These are phyloP conservation scores for Naganishia vaughanmartiniae DNA, from an alignment of 768 basidiomycete species.

Conservation along the genomic window DNA sequence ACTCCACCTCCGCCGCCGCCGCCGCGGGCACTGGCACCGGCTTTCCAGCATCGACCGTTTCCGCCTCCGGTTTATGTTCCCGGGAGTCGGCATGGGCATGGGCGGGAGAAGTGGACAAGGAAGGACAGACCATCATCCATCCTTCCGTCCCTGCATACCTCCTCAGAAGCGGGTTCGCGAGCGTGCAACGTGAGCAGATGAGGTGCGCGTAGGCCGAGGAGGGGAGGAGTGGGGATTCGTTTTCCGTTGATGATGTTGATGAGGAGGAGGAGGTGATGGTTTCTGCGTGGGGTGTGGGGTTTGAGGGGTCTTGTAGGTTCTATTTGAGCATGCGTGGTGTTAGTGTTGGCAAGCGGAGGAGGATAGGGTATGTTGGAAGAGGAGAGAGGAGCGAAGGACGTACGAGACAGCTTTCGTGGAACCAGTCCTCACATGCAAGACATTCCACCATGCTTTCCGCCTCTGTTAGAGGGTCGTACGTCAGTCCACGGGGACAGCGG, in stretches of 20 bases:
- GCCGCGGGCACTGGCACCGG: too few relatives aligned
- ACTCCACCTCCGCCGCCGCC: constrained; percentile 14
- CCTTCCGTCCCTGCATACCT: constrained; percentile 40
- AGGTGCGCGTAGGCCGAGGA: constrained; percentile 46
- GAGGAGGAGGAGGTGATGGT: not conserved
- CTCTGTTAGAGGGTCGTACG: constrained; percentile 49
- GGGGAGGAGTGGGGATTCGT: constrained; percentile 40
- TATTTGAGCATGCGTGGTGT: not conserved
- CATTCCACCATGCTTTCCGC: constrained; percentile 49
- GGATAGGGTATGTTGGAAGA: too few relatives aligned
- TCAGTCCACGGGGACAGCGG: constrained; percentile 41
- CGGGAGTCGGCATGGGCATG: too few relatives aligned
- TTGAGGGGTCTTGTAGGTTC: constrained; percentile 24
- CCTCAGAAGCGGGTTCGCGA: constrained; percentile 27
- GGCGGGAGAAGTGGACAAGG: not conserved
- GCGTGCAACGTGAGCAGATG: constrained; percentile 44
- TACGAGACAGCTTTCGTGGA: constrained; percentile 42
- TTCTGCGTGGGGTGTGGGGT: not conserved
- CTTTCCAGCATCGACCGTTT: too few relatives aligned
- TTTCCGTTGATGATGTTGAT: constrained; percentile 29
- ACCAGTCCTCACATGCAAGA: constrained; percentile 52
- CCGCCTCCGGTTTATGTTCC: too few relatives aligned
- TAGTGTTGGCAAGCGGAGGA: not conserved
- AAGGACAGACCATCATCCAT: constrained; percentile 49
- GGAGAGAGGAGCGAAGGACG: not conserved